A percentile compares a stretch with the other conserved stretches of the same genome.
Conservation (phyloP, 768 basidiomycete genomes). For the Tylopilus balloui region DNA sequence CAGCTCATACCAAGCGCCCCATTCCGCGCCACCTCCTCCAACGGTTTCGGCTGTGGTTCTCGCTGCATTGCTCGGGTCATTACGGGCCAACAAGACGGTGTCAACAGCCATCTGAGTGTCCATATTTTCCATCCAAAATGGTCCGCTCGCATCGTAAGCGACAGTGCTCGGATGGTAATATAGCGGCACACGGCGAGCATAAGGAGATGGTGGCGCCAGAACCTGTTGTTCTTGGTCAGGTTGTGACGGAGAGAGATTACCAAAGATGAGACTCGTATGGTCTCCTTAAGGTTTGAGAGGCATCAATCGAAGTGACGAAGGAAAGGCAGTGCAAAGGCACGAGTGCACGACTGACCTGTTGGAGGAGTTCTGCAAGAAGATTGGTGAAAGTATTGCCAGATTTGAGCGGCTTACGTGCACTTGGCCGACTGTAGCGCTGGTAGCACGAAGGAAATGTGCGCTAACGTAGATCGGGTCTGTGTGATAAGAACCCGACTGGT, state of each 20-base stretch:
- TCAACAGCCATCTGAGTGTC: constrained; percentile 41
- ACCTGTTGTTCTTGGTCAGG: constrained; percentile 16
- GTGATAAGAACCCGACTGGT: constrained; percentile 46
- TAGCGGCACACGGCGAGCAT: constrained; percentile 57
- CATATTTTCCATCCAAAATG: constrained; percentile 35
- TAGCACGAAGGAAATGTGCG: constrained; percentile 52
- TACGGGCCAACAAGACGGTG: constrained; percentile 35
- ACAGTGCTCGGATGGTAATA: constrained; percentile 48
- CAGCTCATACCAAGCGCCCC: constrained; percentile 51
- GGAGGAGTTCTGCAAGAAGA: constrained; percentile 54
- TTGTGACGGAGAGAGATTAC: constrained; percentile 37
- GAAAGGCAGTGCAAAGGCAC: not conserved
- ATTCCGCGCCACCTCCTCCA: constrained; percentile 52
- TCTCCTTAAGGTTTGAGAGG: constrained; percentile 32
- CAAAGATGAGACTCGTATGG: constrained; percentile 50
- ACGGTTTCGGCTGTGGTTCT: constrained; percentile 39
- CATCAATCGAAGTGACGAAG: not conserved
- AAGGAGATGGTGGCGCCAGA: constrained; percentile 49
- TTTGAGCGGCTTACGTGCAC: constrained; percentile 47
- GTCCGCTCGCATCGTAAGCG: constrained; percentile 17
- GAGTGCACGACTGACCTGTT: constrained; percentile 39
- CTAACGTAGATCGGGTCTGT: constrained; percentile 57
- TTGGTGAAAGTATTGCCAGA: constrained; percentile 52
- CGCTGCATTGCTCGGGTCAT: constrained; percentile 34
- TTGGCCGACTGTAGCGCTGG: constrained; percentile 39